phyloP scores from a whole-genome alignment of 805 yeast genomes.

The Monosporozyma aerobia region DNA sequence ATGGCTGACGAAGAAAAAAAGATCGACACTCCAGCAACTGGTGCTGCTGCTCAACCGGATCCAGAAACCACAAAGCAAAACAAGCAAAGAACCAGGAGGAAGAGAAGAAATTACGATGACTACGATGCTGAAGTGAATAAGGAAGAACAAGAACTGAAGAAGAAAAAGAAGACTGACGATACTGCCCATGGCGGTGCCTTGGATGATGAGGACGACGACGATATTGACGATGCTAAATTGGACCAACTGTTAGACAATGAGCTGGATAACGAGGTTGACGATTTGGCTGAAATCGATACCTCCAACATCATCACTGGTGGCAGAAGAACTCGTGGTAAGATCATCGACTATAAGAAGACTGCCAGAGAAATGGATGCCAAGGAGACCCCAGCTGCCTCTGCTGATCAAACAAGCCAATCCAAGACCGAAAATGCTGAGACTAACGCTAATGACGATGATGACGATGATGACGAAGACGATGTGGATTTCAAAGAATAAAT shows the following conservation, averaged over 20 bases:
- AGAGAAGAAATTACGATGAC: slow-evolving; percentile 49
- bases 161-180: slow-evolving; percentile 21
- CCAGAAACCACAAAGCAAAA: slow-evolving; percentile 4
- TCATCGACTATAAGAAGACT: slow-evolving; percentile 76
- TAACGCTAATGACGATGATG: slow-evolving; percentile 32
- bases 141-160: slow-evolving; percentile 36
- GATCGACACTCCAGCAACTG: slow-evolving; percentile 1
- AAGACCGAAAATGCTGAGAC: slow-evolving; percentile 8
- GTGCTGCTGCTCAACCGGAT: not conserved
- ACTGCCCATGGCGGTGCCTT: slow-evolving; percentile 10
- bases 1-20: slow-evolving; percentile 26
- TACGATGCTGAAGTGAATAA: slow-evolving; percentile 55
- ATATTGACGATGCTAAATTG: slow-evolving; percentile 45
- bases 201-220: slow-evolving; percentile 37
- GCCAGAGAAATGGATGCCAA: slow-evolving; percentile 52
- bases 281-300: slow-evolving; percentile 68
- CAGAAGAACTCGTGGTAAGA: slow-evolving; percentile 84
- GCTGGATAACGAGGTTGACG: slow-evolving; percentile 62
- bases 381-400: slow-evolving; percentile 13
- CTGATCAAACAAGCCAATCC: slow-evolving; percentile 17
- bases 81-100: slow-evolving; percentile 16
- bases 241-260: slow-evolving; percentile 39
- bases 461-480: slow-evolving; percentile 16
- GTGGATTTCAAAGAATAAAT: slow-evolving; percentile 17
- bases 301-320: slow-evolving; percentile 78